Evolutionary conservation across 805 yeast species (phyloP), one percentile per base, ranked within the genome.

Genomic region (Spathaspora hagerdaliae): DNA sequence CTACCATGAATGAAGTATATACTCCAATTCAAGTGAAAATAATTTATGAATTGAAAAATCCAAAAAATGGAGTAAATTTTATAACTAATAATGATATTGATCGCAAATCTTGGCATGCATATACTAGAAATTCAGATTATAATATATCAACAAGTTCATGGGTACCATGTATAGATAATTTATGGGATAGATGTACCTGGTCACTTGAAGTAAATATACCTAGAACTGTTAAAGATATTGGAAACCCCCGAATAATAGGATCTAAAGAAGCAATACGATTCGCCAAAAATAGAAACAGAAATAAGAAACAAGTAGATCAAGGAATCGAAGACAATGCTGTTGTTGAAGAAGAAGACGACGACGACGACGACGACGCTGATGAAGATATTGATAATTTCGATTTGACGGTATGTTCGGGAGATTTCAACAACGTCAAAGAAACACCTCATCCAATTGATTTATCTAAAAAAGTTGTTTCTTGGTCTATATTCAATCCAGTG

Each of bases 81-180:
- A 81, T 83, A 33, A 86, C 88, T 12, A 81, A 83, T 9, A 61
- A 64, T 9, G 70, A 75, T 39, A 69, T 82, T 1, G 71, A 73
- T 50, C 60, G 73, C 47, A 63, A 69, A 32, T 65, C 68, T 39
- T 89, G 96, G 96, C 94, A 85, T 57, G 95, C 88, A 2, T 90
- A 86, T 63, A 92, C 98, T 0, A 73, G 80, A 1, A 91, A 92
- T 57, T 75, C 87, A 5, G 90, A 88, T 27, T 65, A 83, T 38
- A 88, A 89, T 13, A 75, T 85, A 3, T 80, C 94, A 12, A 87
- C 98, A 0, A 87, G 96, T 2, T 85, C 90, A n/a, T 94, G 99
- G 99, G 86, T 94, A 41, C 99, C 99, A 0, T 94, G 99, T 60
- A 76, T 94, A 6, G 97, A 94, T 52, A 87, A 85, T 38, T 63